Percentiles rank a stretch among this genome's conserved stretches.
These are phyloP conservation scores for Penstemon barbatus DNA, from an alignment of 257 asterid species.

Conservation along the genomic window DNA sequence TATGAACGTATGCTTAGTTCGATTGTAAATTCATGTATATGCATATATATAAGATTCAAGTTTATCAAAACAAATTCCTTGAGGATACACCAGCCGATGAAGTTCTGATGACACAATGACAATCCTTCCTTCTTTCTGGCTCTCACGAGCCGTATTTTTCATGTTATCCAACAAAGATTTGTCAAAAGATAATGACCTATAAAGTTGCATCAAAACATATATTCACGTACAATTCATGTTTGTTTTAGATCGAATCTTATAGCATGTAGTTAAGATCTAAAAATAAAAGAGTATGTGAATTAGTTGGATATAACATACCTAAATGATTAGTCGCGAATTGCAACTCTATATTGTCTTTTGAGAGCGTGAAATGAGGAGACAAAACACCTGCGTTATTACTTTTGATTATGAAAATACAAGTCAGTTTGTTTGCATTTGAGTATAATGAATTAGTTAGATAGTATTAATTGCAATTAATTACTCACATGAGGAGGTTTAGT, in stretches of 20 bases:
- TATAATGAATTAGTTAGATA: no score
- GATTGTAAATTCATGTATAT: no score
- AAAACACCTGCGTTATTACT: slow-evolving; percentile 68
- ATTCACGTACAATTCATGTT: no score
- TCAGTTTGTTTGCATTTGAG: slow-evolving; percentile 4
- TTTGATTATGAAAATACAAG: neutral
- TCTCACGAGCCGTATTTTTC: slow-evolving; percentile 52
- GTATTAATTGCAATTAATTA: neutral
- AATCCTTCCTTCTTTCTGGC: slow-evolving; percentile 62
- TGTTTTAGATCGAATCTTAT: no score
- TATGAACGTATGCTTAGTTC: no score
- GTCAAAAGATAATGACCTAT: slow-evolving; percentile 63
- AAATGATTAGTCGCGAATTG: slow-evolving; percentile 65
- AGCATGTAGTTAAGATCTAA: neutral
- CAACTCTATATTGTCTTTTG: slow-evolving; percentile 57
- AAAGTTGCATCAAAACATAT: slow-evolving; percentile 1
- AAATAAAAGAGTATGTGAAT: no score
- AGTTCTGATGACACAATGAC: slow-evolving; percentile 54
- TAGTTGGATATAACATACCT: slow-evolving; percentile 29
- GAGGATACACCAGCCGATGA: slow-evolving; percentile 36
- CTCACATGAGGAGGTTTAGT: slow-evolving; percentile 62
- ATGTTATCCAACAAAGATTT: slow-evolving; percentile 41
- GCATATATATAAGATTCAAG: neutral
- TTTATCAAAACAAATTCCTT: slow-evolving; percentile 56
- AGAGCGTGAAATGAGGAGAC: slow-evolving; percentile 52